Base-by-base conservation (phyloP, 2,329 filamentous ascomycete genomes). In the Aspergillus brasiliensis region DNA sequence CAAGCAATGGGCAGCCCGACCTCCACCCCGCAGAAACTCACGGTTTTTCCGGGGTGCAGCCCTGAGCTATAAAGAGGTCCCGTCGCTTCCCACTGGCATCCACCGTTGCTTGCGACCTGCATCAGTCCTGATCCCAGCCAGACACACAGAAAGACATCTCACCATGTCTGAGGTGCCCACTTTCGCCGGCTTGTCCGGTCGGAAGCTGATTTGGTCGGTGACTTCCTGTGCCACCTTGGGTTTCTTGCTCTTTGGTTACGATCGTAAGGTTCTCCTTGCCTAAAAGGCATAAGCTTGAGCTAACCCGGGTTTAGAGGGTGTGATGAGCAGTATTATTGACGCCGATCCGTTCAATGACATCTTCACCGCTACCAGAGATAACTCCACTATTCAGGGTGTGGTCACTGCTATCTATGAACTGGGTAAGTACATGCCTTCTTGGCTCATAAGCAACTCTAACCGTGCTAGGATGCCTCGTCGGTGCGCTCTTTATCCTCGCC, bases 391-490 rank as follows among this genome's bases (percentile, higher is more conserved):
- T 51, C 58, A 63, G 21, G 61, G 58, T 31, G 58, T 59, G 15
- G 55, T 63, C 5, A 63, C 61, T 19, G 58, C 61, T 17, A 58
- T 61, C 25, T 58, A 63, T 27, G 56, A 61, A 51, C 47, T 61
- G n/a, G 58, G 58, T 61, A 52, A 44, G 51, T 23, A 23, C 8
- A 5, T 1, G 5, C 11, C 31, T 15, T 13, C 8, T 15, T 23
- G 19, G 4, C 4, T 19, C 11, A 3, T 5, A 21, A 11, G 8
- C 19, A 6, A 44, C 10, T 7, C 40, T 44, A 44, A 44, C 40
- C 10, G 6, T 4, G 2, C 28, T 83, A 37, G 82, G 82, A 17
- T 75, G 73, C 60, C 69, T 76, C 64, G 69, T 70, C 38, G 73
- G 73, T 52, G 71, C 72, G 3, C 61, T 75, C 37, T 70, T 75